phyloP scores from a whole-genome alignment of 208 protist species.

The Leishmania arabica region DNA sequence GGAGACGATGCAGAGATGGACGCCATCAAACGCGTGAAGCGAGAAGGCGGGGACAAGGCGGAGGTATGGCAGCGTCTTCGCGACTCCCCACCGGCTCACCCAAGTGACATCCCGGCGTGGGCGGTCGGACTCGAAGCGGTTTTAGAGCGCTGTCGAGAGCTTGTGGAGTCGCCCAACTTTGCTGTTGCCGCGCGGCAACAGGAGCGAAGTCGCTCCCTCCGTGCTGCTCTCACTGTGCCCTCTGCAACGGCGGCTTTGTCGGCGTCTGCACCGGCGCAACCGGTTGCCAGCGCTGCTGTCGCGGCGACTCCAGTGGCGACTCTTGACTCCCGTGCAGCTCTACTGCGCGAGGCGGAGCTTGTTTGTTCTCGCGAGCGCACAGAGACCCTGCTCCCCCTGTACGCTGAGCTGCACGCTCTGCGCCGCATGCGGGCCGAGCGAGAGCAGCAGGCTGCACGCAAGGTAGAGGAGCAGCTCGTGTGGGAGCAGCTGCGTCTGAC shows the following conservation, averaged over 20 bases:
- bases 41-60: not conserved
- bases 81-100: not conserved
- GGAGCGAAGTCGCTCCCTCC: not conserved
- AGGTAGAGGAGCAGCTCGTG: constrained; percentile 27
- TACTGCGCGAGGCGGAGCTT: constrained; percentile 41
- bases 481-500: constrained; percentile 32
- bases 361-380: constrained; percentile 47
- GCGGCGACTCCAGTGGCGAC: not conserved
- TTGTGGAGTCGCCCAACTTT: constrained; percentile 7
- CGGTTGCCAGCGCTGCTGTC: not conserved
- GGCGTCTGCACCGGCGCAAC: not conserved
- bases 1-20: not conserved
- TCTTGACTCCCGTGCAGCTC: not conserved
- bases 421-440: constrained; percentile 25
- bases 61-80: not conserved
- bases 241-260: not conserved
- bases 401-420: constrained; percentile 54
- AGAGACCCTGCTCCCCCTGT: constrained; percentile 46
- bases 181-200: not conserved
- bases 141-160: constrained; percentile 7
- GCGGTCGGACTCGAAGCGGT: not conserved
- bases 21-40: constrained; percentile 7
- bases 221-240: not conserved
- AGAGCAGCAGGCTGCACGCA: constrained; percentile 21
- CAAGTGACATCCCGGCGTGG: constrained; percentile 11